Evolutionary conservation across 352 stramenopile genomes (phyloP), one percentile per base, ranked within the genome.

Genomic region (Phytopythium mirpurense): DNA sequence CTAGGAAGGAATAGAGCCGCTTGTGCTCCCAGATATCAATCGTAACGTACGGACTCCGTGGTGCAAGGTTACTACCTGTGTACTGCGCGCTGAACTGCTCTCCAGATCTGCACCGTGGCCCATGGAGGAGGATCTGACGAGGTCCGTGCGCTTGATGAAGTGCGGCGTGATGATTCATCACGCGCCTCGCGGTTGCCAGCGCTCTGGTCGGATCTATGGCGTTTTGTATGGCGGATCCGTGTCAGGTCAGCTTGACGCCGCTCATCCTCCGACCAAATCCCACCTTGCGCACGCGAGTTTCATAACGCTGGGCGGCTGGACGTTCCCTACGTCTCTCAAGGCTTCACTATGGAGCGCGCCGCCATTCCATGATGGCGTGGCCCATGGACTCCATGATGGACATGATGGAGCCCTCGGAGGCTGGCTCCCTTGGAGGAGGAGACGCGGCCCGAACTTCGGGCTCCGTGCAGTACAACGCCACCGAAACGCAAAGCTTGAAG

Each of bases 401-500:
- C n/a, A n/a, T n/a, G n/a, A n/a, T n/a, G n/a, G n/a, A n/a, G n/a
- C n/a, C n/a, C n/a, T n/a, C n/a, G n/a, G n/a, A n/a, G 29, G 29
- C 29, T 9, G 5, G 29, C 29, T 5, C 29, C 9, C 29, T 32
- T 32, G 42, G 18, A 19, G 42, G n/a, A 27, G 38, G 38, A 27
- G n/a, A 23, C n/a, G 7, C 38, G 8, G 24, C 42, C 35, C 35
- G 42, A 48, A 24, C 24, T 48, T 48, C 45, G 29, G 26, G 9
- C 29, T 32, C 5, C 29, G 29, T 7, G 2, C 27, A 27, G 29
- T 24, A 5, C 45, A 51, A 51, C 45, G 29, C 29, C 45, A 51
- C 45, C 45, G 45, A 51, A 51, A 51, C 23, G 12, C 9, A 51
- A 51, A 51, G 45, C 45, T 51, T 51, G 45, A 51, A 51, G 45